Evolutionary conservation across 768 basidiomycete species (phyloP), one percentile per base, ranked within the genome.

Genomic region (Podaxis carcinomalis): DNA sequence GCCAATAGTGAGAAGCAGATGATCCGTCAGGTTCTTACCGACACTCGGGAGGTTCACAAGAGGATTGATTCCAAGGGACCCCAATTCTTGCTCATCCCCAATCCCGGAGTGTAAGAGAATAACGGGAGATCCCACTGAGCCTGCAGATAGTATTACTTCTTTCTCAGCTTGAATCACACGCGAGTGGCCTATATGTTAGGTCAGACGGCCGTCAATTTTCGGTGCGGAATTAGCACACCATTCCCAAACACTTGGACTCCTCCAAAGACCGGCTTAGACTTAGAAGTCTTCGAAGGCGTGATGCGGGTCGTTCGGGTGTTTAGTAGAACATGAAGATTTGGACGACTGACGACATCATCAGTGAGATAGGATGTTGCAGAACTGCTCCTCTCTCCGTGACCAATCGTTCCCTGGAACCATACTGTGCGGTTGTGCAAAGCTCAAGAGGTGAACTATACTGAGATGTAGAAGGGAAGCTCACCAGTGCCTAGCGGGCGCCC

Each of bases 401-500:
- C 68, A 46, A 72, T 67, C 1, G 69, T 68, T 10, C 66, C 66
- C 37, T 70, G 73, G 16, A 39, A 49, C 67, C 66, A 70, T 4
- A 56, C 69, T 67, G 7, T 9, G 32, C 7, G 6, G 32, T 32
- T 37, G 11, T 16, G 16, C 2, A n/a, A 0, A 40, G 37, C 36
- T 21, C 16, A 54, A n/a, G 42, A 13, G n/a, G 11, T 55, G 19
- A 21, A 42, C 14, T 25, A 3, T 3, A 2, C 37, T 19, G n/a
- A 7, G 6, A 21, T 9, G 5, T 7, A 32, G 9, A 49, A n/a
- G 27, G 11, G 6, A 25, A 2, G 61, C 69, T 35, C 35, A 74
- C 74, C 67, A 16, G 74, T 62, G n/a, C 75, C 75, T 4, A 76
- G 50, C 0, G 70, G 71, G 19, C 51, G 61, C 11, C 75, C 75